Evolutionary conservation across 2,329 filamentous ascomycete species (phyloP).

Genomic region (Neonectria sp.): DNA sequence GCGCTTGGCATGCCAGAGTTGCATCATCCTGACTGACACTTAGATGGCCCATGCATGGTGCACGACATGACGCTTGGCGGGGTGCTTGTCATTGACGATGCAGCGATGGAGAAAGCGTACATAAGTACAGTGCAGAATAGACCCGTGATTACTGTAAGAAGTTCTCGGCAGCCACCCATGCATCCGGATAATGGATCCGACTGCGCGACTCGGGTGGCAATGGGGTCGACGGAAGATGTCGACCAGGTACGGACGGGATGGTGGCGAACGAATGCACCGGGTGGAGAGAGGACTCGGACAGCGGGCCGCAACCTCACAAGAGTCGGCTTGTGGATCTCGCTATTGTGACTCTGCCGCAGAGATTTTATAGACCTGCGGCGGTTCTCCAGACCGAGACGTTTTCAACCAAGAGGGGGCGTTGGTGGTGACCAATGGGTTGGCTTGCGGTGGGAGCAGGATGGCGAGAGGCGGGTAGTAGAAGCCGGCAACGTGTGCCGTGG

Average conservation of each 20-base stretch:
- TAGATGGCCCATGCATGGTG: neutral
- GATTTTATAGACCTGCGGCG: slow-evolving; percentile 33
- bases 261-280: slow-evolving; percentile 5
- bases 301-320: slow-evolving; percentile 18
- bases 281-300: slow-evolving; percentile 11
- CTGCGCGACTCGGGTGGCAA: neutral
- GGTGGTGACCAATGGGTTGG: slow-evolving; percentile 32
- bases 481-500: neutral
- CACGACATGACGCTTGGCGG: neutral
- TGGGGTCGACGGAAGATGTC: neutral
- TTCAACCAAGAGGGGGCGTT: slow-evolving; percentile 30
- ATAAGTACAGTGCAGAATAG: neutral
- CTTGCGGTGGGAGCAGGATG: neutral
- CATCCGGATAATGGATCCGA: neutral
- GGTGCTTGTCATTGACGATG: neutral
- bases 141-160: neutral
- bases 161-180: neutral
- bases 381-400: slow-evolving; percentile 43
- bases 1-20: neutral
- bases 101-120: neutral
- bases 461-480: neutral
- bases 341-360: slow-evolving; percentile 7
- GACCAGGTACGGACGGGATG: slow-evolving; percentile 3
- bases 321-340: slow-evolving; percentile 16
- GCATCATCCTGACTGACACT: neutral